These are phyloP conservation scores for Fereydounia khargensis DNA, from an alignment of 1,284 basidiomycete genomes.

Conservation along the genomic window DNA sequence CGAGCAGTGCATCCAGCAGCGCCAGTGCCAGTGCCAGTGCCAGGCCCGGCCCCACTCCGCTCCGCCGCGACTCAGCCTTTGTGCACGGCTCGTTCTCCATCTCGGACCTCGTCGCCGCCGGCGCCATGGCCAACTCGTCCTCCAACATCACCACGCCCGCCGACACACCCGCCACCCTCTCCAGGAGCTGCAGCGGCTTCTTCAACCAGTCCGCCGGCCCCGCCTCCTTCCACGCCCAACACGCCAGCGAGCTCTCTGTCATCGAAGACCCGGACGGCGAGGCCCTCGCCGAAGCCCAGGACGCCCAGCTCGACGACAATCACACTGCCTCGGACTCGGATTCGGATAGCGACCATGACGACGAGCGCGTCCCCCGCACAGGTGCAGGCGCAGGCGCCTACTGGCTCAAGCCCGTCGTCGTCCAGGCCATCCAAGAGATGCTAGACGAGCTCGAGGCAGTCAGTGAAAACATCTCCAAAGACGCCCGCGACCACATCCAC, in stretches of 20 bases:
- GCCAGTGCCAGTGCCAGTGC: conserved; percentile 19
- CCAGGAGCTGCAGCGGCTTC: conserved; percentile 20
- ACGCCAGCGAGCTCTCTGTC: conserved; percentile 5
- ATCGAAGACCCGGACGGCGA: conserved; percentile 21
- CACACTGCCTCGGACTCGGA: conserved; percentile 4
- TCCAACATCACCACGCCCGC: conserved; percentile 12
- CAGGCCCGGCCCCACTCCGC: background rate
- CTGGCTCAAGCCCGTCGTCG: conserved; percentile 58
- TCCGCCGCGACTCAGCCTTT: conserved; percentile 9
- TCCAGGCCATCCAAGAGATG: conserved; percentile 66
- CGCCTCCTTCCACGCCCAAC: conserved; percentile 5
- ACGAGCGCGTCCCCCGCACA: conserved; percentile 2
- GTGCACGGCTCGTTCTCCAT: conserved; percentile 43
- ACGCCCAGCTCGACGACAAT: conserved; percentile 1
- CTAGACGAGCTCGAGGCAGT: conserved; percentile 94
- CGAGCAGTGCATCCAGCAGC: background rate
- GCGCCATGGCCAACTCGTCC: conserved; percentile 21
- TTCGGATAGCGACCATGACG: conserved; percentile 1
- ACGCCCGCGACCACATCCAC: conserved; percentile 92
- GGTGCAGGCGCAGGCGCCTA: conserved; percentile 26
- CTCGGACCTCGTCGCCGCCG: conserved; percentile 49
- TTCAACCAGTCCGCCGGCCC: conserved; percentile 15
- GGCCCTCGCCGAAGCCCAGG: conserved; percentile 17
- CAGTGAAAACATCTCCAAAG: conserved; percentile 89
- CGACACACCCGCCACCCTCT: conserved; percentile 16